Evolutionary conservation across 208 protist genomes (phyloP).

Genomic region (Wallacemonas collosoma): DNA sequence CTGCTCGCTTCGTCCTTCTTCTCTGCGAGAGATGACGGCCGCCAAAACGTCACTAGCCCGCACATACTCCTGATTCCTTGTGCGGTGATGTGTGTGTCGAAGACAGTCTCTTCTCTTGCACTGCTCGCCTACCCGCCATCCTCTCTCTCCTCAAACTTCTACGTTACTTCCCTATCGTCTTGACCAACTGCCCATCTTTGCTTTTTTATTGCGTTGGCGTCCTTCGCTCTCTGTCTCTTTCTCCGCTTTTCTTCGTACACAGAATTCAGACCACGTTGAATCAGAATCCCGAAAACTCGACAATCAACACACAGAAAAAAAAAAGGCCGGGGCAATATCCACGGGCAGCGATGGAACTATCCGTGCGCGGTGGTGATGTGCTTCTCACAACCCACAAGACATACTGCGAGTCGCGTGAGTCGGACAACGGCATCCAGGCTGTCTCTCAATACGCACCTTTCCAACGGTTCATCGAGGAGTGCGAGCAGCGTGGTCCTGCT

Average conservation of each 20-base stretch:
- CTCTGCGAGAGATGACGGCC: too few relatives aligned
- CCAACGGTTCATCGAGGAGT: conserved; percentile 38
- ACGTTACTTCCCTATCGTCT: too few relatives aligned
- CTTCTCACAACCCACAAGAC: conserved; percentile 72
- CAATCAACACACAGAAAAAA: too few relatives aligned
- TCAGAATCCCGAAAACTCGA: too few relatives aligned
- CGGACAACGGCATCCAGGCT: conserved; percentile 33
- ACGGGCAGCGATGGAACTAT: conserved; percentile 48
- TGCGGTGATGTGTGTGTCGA: too few relatives aligned
- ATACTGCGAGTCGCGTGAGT: conserved; percentile 45
- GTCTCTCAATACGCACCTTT: conserved; percentile 59
- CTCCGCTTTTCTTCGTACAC: background rate
- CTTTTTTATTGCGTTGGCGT: background rate
- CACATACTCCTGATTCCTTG: too few relatives aligned
- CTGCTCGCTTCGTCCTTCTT: too few relatives aligned
- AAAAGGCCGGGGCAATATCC: background rate
- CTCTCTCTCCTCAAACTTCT: too few relatives aligned
- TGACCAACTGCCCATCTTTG: background rate
- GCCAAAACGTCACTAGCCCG: too few relatives aligned
- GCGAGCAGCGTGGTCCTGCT: conserved; percentile 30
- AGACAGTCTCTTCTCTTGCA: too few relatives aligned
- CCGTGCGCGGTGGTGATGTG: conserved; percentile 37
- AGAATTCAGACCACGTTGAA: background rate
- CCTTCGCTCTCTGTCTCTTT: conserved; percentile 1
- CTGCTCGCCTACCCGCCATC: too few relatives aligned